phyloP scores from a whole-genome alignment of 768 basidiomycete species.

The Macrocybe gigantea region DNA sequence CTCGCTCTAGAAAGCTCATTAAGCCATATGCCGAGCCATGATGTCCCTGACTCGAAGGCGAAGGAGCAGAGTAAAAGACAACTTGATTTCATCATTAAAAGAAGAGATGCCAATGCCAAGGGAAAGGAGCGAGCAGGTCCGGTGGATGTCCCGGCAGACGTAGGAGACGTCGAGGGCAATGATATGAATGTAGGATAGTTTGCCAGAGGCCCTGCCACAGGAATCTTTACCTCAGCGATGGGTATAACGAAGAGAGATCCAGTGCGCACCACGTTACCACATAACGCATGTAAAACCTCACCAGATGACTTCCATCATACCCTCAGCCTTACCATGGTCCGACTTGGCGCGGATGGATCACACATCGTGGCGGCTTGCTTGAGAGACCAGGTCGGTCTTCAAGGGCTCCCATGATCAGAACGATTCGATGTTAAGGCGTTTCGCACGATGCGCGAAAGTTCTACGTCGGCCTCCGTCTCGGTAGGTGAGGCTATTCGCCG shows the following conservation, averaged over 20 bases:
- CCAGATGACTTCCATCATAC: too few species aligned
- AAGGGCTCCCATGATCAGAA: neutral
- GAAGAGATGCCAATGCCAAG: constrained; percentile 25
- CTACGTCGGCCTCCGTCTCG: constrained; percentile 7
- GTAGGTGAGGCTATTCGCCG: constrained; percentile 13
- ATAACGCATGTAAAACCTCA: too few species aligned
- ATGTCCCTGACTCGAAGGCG: constrained; percentile 13
- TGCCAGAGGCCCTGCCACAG: neutral
- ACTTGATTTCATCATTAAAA: constrained; percentile 21
- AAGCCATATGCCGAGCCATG: constrained; percentile 8
- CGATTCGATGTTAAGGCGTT: constrained; percentile 6
- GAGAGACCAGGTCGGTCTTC: neutral
- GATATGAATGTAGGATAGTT: neutral
- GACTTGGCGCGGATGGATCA: too few species aligned
- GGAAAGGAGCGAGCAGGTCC: constrained; percentile 18
- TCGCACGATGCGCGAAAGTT: constrained; percentile 16
- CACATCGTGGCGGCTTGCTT: too few species aligned
- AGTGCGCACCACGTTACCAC: neutral
- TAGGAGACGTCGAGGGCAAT: neutral
- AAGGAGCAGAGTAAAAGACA: constrained; percentile 17
- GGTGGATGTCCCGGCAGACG: neutral
- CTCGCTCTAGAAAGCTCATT: constrained; percentile 55
- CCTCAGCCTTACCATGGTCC: too few species aligned
- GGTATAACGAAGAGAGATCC: neutral
- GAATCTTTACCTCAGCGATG: neutral